Evolutionary conservation across 257 asterid genomes (phyloP).

Genomic region (Eustoma russellianum): DNA sequence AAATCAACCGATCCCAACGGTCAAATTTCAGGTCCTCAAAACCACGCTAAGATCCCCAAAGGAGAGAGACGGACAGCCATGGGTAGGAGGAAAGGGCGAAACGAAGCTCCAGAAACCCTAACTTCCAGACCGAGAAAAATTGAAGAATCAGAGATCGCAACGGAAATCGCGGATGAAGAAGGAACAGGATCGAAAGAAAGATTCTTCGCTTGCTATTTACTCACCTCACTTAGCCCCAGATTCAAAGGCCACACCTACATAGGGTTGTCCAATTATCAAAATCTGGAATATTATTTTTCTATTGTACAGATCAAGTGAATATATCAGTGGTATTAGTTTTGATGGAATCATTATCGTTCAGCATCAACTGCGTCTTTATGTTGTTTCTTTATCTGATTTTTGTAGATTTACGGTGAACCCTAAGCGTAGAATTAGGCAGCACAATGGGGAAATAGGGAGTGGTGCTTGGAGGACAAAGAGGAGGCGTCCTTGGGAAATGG

Average conservation of each 20-base stretch:
- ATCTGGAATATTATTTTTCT: not conserved
- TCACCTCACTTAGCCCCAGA: constrained; percentile 77
- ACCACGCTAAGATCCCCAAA: not conserved
- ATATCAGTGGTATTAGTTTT: too few species aligned
- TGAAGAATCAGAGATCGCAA: constrained; percentile 6
- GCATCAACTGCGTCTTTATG: not conserved
- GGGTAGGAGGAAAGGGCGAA: constrained; percentile 38
- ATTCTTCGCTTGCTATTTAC: constrained; percentile 72
- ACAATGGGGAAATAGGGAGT: constrained; percentile 72
- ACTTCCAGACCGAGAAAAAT: constrained; percentile 8
- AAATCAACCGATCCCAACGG: constrained; percentile 36
- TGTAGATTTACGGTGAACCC: constrained; percentile 81
- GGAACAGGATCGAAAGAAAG: constrained; percentile 16
- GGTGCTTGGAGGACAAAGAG: constrained; percentile 87
- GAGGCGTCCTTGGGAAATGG: constrained; percentile 99
- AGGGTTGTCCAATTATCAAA: constrained; percentile 36
- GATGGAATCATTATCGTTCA: too few species aligned
- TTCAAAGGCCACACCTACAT: constrained; percentile 83
- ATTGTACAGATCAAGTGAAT: too few species aligned
- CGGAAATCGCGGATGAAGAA: constrained; percentile 10
- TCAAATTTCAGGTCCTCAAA: constrained; percentile 18
- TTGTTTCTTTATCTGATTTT: not conserved
- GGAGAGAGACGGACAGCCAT: constrained; percentile 19
- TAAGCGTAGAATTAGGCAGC: constrained; percentile 85
- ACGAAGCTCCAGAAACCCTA: constrained; percentile 15